These are phyloP conservation scores for Haberlea rhodopensis DNA, from an alignment of 257 asterid species.

Conservation along the genomic window DNA sequence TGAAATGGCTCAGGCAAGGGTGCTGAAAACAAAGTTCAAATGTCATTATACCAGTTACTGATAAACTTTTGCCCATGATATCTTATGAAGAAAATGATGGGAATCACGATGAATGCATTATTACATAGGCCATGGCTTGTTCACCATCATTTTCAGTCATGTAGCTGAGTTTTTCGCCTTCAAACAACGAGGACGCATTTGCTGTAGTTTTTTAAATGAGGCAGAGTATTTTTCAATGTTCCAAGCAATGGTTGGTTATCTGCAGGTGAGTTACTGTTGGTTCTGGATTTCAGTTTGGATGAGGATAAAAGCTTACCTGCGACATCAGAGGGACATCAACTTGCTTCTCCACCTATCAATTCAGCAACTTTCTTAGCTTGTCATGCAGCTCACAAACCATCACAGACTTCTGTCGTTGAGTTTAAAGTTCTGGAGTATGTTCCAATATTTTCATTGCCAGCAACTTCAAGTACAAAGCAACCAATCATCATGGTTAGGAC, in stretches of 20 bases:
- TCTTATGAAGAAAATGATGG: slow-evolving; percentile 23
- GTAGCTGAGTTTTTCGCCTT: slow-evolving; percentile 27
- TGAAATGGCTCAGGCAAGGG: slow-evolving; percentile 20
- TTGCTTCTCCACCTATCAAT: slow-evolving; percentile 2
- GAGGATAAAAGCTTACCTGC: slow-evolving; percentile 20
- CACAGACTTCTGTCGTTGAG: not conserved
- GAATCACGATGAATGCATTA: no score
- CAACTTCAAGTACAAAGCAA: no score
- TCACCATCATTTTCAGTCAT: slow-evolving; percentile 26
- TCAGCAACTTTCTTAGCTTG: slow-evolving; percentile 23
- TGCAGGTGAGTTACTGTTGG: slow-evolving; percentile 8
- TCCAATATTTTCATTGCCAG: no score
- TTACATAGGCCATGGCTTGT: slow-evolving; percentile 10
- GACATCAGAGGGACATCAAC: slow-evolving; percentile 6
- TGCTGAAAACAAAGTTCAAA: slow-evolving; percentile 22
- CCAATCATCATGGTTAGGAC: no score
- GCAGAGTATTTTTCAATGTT: slow-evolving; percentile 18
- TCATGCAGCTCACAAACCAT: slow-evolving; percentile 16
- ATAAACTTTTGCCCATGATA: slow-evolving; percentile 17
- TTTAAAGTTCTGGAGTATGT: no score
- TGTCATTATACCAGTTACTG: slow-evolving; percentile 16
- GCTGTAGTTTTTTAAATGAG: slow-evolving; percentile 23
- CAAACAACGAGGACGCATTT: slow-evolving; percentile 19
- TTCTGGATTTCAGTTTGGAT: slow-evolving; percentile 20
- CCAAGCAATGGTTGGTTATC: slow-evolving; percentile 20